A percentile compares a stretch with the other conserved stretches of the same genome.
Evolutionary conservation across 495 filamentous ascomycete genomes (phyloP).

Genomic region (Chaetomium cochliodes): DNA sequence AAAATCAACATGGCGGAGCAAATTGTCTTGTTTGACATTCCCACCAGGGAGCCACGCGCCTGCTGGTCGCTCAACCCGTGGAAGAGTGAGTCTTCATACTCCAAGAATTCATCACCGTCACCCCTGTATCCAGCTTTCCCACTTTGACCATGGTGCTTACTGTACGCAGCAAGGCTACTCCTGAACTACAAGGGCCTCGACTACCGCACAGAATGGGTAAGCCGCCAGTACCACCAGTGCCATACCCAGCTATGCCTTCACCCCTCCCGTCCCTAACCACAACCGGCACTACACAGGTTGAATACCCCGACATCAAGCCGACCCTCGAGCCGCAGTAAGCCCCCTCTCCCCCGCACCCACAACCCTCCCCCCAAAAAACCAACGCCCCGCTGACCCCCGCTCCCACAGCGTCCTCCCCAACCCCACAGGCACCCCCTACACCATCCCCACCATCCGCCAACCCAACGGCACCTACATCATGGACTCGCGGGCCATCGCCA

Average conservation of each 20-base stretch:
- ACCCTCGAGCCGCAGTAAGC: slow-evolving; percentile 33
- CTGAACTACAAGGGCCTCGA: slow-evolving; percentile 63
- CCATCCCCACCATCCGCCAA: slow-evolving; percentile 53
- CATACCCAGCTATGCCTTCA: background rate
- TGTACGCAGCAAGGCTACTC: slow-evolving; percentile 49
- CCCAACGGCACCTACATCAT: slow-evolving; percentile 55
- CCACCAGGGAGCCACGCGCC: slow-evolving; percentile 43
- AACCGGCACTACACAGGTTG: slow-evolving; percentile 27
- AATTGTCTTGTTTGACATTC: slow-evolving; percentile 56
- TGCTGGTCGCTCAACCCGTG: slow-evolving; percentile 62
- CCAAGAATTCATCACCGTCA: no score
- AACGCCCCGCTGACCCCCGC: background rate
- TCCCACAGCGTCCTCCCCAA: slow-evolving; percentile 37
- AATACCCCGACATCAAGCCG: slow-evolving; percentile 60
- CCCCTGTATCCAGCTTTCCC: no score
- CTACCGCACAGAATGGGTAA: slow-evolving; percentile 63
- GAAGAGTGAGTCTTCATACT: slow-evolving; percentile 53
- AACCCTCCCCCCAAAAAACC: background rate
- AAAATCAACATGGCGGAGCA: slow-evolving; percentile 26
- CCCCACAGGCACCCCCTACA: slow-evolving; percentile 40
- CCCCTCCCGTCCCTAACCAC: background rate
- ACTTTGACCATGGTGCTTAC: background rate
- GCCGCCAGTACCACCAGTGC: background rate
- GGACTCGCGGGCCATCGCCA: slow-evolving; percentile 56
- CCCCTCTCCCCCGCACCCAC: background rate